Conservation (phyloP, 768 basidiomycete genomes). For the Suillus spraguei region DNA sequence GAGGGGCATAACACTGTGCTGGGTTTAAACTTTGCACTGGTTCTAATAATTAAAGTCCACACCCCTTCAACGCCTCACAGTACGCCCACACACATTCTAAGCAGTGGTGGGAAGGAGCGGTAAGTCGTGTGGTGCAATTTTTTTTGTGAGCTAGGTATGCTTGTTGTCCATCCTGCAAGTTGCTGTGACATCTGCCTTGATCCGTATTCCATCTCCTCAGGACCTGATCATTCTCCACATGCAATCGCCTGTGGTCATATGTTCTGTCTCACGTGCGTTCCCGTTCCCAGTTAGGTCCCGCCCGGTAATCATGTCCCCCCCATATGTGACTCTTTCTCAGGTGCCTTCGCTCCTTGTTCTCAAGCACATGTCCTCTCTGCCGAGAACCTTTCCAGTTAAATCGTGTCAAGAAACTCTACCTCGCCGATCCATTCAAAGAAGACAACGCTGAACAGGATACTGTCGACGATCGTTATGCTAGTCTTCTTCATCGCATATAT, state of each 20-base stretch:
- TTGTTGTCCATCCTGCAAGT: constrained; percentile 70
- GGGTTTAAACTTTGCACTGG: constrained; percentile 3
- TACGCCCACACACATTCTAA: neutral
- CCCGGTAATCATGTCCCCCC: neutral
- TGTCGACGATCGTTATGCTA: constrained; percentile 41
- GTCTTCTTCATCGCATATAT: constrained; percentile 36
- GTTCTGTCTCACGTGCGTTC: constrained; percentile 66
- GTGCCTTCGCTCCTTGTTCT: constrained; percentile 53
- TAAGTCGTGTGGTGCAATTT: constrained; percentile 5
- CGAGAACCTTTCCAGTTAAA: constrained; percentile 60
- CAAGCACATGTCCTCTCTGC: constrained; percentile 65
- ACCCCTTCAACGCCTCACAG: neutral
- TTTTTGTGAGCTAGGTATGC: constrained; percentile 41
- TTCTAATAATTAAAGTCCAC: neutral
- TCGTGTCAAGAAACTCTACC: constrained; percentile 64
- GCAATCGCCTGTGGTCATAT: constrained; percentile 79
- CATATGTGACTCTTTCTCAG: constrained; percentile 33
- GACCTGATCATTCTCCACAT: constrained; percentile 55
- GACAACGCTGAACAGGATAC: constrained; percentile 38
- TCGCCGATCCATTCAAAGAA: constrained; percentile 46
- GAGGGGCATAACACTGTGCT: neutral
- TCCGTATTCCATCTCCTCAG: constrained; percentile 52
- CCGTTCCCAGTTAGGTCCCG: constrained; percentile 12
- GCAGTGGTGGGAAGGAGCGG: neutral
- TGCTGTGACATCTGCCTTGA: constrained; percentile 79